phyloP scores from a whole-genome alignment of 2,329 filamentous ascomycete species.

The Thelonectria blattea region DNA sequence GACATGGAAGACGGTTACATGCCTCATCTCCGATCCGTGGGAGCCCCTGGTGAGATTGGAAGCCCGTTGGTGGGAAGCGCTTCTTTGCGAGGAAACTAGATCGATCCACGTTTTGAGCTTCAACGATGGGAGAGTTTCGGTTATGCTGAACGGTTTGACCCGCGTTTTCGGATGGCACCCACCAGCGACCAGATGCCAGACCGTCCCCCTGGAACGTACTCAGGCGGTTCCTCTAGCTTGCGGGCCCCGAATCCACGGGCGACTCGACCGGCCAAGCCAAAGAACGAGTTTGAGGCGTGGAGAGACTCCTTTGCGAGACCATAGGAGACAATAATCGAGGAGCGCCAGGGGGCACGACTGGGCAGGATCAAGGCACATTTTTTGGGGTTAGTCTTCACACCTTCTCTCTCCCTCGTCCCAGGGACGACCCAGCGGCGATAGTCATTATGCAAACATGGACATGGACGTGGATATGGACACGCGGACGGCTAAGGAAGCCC shows the following conservation, averaged over 20 bases:
- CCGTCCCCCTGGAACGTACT: neutral
- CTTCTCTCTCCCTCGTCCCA: neutral
- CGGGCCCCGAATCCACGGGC: neutral
- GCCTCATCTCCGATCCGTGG: slow-evolving; percentile 52
- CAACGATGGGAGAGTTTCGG: slow-evolving; percentile 13
- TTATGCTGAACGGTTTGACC: neutral
- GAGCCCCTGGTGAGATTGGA: slow-evolving; percentile 71
- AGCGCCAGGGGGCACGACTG: neutral
- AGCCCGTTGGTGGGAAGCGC: slow-evolving; percentile 63
- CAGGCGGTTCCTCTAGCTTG: neutral
- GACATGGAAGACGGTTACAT: slow-evolving; percentile 53
- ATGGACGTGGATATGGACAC: slow-evolving; percentile 19
- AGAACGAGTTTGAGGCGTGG: neutral
- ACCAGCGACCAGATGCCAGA: neutral
- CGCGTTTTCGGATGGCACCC: neutral
- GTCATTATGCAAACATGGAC: slow-evolving; percentile 5
- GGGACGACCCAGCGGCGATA: neutral
- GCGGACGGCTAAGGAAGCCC: slow-evolving; percentile 13
- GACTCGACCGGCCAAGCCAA: neutral
- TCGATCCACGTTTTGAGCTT: slow-evolving; percentile 22
- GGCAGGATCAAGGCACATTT: no score
- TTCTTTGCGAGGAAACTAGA: slow-evolving; percentile 46
- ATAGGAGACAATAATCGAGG: neutral
- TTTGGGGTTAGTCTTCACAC: no score
- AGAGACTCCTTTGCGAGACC: neutral